Percentiles rank a stretch among this genome's conserved stretches.
These are phyloP conservation scores for Halophytophthora polymorphica DNA, from an alignment of 352 stramenopile genomes.

Conservation along the genomic window DNA sequence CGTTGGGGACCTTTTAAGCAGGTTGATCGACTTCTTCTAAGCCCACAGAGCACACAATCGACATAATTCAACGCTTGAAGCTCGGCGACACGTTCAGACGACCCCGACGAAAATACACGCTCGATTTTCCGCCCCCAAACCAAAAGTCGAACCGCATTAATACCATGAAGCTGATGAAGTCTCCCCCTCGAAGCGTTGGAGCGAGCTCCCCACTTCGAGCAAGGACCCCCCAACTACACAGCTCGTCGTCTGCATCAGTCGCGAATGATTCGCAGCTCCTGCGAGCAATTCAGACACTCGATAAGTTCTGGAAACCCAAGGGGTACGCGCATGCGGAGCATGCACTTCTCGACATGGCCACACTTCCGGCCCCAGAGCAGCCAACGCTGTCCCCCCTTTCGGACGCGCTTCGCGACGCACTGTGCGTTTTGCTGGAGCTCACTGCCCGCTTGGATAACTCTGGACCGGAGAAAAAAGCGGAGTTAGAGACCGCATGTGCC, in stretches of 20 bases:
- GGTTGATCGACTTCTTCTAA: too few species aligned
- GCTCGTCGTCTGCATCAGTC: not conserved
- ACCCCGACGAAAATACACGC: slow-evolving; percentile 21
- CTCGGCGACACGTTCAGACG: too few species aligned
- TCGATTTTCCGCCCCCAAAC: not conserved
- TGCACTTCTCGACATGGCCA: not conserved
- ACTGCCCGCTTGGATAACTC: slow-evolving; percentile 17
- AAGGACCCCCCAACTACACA: not conserved
- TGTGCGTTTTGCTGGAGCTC: slow-evolving; percentile 32
- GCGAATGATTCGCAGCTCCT: slow-evolving; percentile 33
- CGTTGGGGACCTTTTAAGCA: too few species aligned
- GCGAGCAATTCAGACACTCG: slow-evolving; percentile 40
- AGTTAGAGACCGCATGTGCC: slow-evolving; percentile 29
- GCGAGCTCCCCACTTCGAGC: not conserved
- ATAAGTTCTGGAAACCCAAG: slow-evolving; percentile 20
- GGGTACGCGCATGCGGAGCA: not conserved
- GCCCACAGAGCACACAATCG: too few species aligned
- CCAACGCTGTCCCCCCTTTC: slow-evolving; percentile 1
- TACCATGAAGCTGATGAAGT: slow-evolving; percentile 4
- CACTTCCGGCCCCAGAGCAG: not conserved
- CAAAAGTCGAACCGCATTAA: not conserved
- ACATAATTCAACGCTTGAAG: too few species aligned
- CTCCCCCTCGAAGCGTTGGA: slow-evolving; percentile 2
- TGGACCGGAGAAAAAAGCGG: slow-evolving; percentile 4
- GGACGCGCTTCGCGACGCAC: slow-evolving; percentile 15